Percentiles rank a stretch among this genome's conserved stretches.
These are phyloP conservation scores for Apiotrichum siamense DNA, from an alignment of 1,284 basidiomycete genomes.

Conservation along the genomic window DNA sequence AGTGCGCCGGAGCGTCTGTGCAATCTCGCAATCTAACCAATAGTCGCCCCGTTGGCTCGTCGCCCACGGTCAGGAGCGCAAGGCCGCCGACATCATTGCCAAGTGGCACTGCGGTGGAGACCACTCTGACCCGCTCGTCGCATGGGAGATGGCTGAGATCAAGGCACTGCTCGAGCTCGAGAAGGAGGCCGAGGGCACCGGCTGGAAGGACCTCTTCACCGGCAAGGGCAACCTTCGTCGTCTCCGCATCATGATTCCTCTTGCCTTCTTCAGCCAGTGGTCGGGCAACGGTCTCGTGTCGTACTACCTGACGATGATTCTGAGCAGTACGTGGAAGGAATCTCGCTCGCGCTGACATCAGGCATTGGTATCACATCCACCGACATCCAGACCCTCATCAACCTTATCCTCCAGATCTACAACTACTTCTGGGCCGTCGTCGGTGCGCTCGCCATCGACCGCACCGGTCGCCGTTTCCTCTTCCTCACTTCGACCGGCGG, in stretches of 20 bases:
- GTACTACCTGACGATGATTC: conserved; percentile 64
- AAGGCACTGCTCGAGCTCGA: conserved; percentile 32
- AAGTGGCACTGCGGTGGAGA: conserved; percentile 62
- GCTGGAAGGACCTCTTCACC: conserved; percentile 49
- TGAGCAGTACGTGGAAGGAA: conserved; percentile 47
- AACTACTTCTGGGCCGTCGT: conserved; percentile 17
- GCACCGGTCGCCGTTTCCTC: conserved; percentile 30
- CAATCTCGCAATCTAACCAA: too few relatives aligned
- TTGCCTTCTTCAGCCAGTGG: conserved; percentile 40
- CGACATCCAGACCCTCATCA: conserved; percentile 61
- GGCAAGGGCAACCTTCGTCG: conserved; percentile 20
- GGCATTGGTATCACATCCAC: conserved; percentile 60
- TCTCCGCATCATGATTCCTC: conserved; percentile 31
- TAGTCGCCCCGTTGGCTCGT: conserved; percentile 25
- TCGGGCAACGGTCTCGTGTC: conserved; percentile 22
- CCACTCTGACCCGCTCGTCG: conserved; percentile 36
- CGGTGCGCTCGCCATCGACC: conserved; percentile 40
- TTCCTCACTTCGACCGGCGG: conserved; percentile 19
- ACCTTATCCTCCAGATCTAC: conserved; percentile 35
- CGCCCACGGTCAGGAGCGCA: conserved; percentile 17
- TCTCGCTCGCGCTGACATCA: background rate
- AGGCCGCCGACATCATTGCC: conserved; percentile 69
- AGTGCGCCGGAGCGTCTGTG: too few relatives aligned
- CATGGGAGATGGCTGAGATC: conserved; percentile 44
- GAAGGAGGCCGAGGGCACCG: conserved; percentile 8